phyloP scores from a whole-genome alignment of 192 early-diverging fungal genomes.

The Backusella morwellensis region DNA sequence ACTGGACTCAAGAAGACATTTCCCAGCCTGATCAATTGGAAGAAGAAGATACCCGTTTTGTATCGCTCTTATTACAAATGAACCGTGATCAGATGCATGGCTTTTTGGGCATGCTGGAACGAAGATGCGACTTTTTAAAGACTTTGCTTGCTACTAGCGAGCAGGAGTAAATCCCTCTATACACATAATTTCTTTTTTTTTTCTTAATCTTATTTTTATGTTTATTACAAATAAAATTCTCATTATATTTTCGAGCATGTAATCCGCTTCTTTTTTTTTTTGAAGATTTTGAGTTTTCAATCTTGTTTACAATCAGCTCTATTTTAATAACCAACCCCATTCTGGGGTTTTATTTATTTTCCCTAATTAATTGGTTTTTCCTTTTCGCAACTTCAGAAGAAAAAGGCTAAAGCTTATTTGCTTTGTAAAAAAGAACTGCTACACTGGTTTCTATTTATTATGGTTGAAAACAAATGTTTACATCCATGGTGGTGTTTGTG shows the following conservation, averaged over 20 bases:
- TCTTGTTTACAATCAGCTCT: neutral
- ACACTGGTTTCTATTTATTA: too few species aligned
- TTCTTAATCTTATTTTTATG: too few species aligned
- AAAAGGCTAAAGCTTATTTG: neutral
- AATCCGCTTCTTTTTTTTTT: neutral
- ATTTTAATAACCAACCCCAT: neutral
- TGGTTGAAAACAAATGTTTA: neutral
- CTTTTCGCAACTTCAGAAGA: neutral
- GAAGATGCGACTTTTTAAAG: conserved; percentile 45
- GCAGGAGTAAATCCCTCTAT: neutral
- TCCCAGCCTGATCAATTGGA: conserved; percentile 9
- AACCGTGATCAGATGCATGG: conserved; percentile 51
- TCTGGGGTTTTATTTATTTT: neutral
- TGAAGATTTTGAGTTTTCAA: neutral
- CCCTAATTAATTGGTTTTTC: neutral
- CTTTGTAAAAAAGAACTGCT: too few species aligned
- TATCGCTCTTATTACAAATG: conserved; percentile 37
- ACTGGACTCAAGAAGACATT: conserved; percentile 21
- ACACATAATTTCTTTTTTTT: neutral
- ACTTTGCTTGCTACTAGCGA: neutral
- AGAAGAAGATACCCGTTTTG: conserved; percentile 31
- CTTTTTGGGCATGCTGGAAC: conserved; percentile 51
- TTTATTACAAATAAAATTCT: neutral
- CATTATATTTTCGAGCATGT: neutral
- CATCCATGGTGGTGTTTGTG: neutral